Conservation (phyloP, 495 filamentous ascomycete species). For the Hypoxylon fuscum region DNA sequence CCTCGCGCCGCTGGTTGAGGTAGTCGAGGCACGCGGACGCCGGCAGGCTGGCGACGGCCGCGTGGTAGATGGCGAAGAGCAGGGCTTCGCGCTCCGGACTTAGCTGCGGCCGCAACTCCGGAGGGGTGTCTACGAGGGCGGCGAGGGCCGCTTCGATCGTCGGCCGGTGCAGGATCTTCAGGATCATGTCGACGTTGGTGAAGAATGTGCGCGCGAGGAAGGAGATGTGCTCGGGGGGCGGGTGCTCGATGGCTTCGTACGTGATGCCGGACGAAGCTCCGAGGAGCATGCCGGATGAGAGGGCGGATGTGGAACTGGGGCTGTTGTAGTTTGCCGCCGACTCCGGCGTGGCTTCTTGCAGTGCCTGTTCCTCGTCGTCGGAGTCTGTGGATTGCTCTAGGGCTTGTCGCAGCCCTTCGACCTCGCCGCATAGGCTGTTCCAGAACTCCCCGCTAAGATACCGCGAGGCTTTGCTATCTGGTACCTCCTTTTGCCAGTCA, state of each 20-base stretch:
- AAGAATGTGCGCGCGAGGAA: conserved; percentile 64
- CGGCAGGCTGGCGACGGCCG: conserved; percentile 63
- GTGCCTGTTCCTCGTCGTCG: conserved; percentile 59
- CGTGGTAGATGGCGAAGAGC: conserved; percentile 70
- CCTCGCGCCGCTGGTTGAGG: conserved; percentile 56
- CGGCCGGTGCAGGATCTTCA: conserved; percentile 62
- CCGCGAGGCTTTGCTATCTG: conserved; percentile 46
- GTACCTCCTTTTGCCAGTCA: conserved; percentile 27
- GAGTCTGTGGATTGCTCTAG: conserved; percentile 51
- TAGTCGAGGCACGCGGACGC: conserved; percentile 49
- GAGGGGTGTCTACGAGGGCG: conserved; percentile 48
- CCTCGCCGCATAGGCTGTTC: conserved; percentile 78
- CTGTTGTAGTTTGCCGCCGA: conserved; percentile 52
- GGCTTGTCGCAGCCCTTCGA: conserved; percentile 51
- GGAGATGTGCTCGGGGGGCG: conserved; percentile 69
- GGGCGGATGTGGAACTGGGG: conserved; percentile 64
- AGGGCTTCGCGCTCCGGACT: conserved; percentile 57
- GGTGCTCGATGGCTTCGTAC: conserved; percentile 42
- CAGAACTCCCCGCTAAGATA: conserved; percentile 85
- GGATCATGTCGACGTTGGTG: conserved; percentile 64
- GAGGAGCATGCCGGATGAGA: conserved; percentile 58
- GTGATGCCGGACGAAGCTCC: too few species aligned
- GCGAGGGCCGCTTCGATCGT: conserved; percentile 51
- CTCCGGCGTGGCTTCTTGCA: conserved; percentile 54
- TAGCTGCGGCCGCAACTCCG: conserved; percentile 19